These are phyloP conservation scores for Blastomyces silverae DNA, from an alignment of 2,329 filamentous ascomycete genomes.

Conservation along the genomic window DNA sequence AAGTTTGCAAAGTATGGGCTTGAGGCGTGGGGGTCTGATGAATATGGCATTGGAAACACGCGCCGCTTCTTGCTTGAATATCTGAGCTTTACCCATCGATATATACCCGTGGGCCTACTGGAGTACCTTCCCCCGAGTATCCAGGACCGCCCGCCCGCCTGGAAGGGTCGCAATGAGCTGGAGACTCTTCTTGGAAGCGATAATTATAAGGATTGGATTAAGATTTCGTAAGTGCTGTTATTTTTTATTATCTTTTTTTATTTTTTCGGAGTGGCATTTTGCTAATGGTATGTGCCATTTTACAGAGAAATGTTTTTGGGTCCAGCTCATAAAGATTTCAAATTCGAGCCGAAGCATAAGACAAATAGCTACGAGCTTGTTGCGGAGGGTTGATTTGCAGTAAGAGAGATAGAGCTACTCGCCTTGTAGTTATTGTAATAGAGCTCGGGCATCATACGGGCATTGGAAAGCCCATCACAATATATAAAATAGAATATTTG, in stretches of 20 bases:
- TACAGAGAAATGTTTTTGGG: conserved; percentile 94
- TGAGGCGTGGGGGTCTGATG: conserved; percentile 92
- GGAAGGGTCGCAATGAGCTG: conserved; percentile 75
- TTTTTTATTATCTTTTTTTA: background rate
- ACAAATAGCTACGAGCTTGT: conserved; percentile 81
- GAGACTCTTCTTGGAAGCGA: conserved; percentile 87
- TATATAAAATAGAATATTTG: background rate
- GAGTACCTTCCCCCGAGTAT: conserved; percentile 82
- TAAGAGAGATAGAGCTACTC: background rate
- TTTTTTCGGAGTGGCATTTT: background rate
- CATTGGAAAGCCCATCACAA: background rate
- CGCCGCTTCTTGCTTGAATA: conserved; percentile 90
- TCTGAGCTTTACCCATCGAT: conserved; percentile 87
- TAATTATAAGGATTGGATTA: conserved; percentile 97
- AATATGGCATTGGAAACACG: conserved; percentile 85
- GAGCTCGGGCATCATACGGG: background rate
- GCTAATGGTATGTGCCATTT: background rate
- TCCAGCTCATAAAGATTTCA: conserved; percentile 80
- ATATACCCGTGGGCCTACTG: conserved; percentile 81
- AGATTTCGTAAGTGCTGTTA: conserved; percentile 67
- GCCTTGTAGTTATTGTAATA: background rate
- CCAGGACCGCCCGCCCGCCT: conserved; percentile 82
- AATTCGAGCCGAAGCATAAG: conserved; percentile 96
- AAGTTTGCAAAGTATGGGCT: conserved; percentile 86
- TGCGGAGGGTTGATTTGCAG: conserved; percentile 42